These are phyloP conservation scores for Botrytis byssoidea DNA, from an alignment of 2,329 filamentous ascomycete genomes.

Conservation along the genomic window DNA sequence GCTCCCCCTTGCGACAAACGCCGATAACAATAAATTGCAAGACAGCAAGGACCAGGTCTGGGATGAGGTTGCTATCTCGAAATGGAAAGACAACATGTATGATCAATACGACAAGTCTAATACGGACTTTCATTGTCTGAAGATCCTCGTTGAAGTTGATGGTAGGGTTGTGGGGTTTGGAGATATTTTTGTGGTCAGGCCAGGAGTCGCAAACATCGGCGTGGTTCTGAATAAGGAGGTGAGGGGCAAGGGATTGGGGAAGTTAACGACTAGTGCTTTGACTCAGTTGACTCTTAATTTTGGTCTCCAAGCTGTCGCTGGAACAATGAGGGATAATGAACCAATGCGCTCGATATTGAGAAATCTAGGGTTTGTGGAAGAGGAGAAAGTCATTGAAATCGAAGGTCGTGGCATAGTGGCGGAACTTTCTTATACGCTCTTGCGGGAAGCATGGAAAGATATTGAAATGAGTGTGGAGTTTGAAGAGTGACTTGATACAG, in stretches of 20 bases:
- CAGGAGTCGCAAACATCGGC: background rate
- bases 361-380: background rate
- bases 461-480: background rate
- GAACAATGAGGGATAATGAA: background rate
- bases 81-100: background rate
- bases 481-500: background rate
- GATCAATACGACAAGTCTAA: background rate
- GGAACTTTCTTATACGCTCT: background rate
- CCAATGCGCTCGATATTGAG: background rate
- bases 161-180: background rate
- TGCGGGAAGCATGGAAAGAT: background rate
- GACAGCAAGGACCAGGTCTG: background rate
- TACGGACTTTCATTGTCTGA: background rate
- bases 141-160: background rate
- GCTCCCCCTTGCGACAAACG: background rate
- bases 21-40: slow-evolving; percentile 1
- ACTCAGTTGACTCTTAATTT: background rate
- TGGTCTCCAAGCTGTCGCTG: background rate
- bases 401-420: background rate
- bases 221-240: background rate
- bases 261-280: background rate
- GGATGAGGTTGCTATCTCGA: background rate
- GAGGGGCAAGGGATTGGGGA: background rate
- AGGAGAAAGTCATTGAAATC: background rate
- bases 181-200: background rate